phyloP scores from a whole-genome alignment of 2,329 filamentous ascomycete genomes.

The Epichloe amarillans region DNA sequence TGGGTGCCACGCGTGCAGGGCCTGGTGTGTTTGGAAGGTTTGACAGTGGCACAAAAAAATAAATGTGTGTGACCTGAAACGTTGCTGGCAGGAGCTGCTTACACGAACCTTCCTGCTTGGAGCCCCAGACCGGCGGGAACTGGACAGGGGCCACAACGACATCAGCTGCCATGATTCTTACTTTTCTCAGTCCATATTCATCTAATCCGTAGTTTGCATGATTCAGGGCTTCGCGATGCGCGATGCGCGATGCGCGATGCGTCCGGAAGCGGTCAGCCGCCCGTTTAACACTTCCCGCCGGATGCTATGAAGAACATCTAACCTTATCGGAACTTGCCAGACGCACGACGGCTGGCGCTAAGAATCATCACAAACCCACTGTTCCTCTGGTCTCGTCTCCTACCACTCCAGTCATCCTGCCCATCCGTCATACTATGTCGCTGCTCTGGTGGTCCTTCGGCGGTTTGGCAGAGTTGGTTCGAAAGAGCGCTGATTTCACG shows the following conservation, averaged over 20 bases:
- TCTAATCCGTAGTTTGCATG: neutral
- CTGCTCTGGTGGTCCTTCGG: too few species aligned
- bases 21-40: too few species aligned
- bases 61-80: too few species aligned
- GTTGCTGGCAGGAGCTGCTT: neutral
- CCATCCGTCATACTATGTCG: neutral
- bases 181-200: neutral
- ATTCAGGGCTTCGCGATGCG: neutral
- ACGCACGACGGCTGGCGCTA: neutral
- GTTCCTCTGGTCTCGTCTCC: neutral
- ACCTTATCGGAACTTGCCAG: conserved; percentile 3
- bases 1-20: too few species aligned
- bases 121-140: too few species aligned
- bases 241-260: neutral
- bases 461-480: too few species aligned
- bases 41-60: too few species aligned
- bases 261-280: neutral
- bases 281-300: neutral
- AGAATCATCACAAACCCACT: neutral
- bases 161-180: neutral
- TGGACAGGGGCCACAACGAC: neutral
- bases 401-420: neutral
- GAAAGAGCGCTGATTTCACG: too few species aligned
- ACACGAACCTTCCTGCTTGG: neutral
- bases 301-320: neutral